These are phyloP conservation scores for Linnemannia hyalina DNA, from an alignment of 192 early-diverging fungal genomes.

Conservation along the genomic window DNA sequence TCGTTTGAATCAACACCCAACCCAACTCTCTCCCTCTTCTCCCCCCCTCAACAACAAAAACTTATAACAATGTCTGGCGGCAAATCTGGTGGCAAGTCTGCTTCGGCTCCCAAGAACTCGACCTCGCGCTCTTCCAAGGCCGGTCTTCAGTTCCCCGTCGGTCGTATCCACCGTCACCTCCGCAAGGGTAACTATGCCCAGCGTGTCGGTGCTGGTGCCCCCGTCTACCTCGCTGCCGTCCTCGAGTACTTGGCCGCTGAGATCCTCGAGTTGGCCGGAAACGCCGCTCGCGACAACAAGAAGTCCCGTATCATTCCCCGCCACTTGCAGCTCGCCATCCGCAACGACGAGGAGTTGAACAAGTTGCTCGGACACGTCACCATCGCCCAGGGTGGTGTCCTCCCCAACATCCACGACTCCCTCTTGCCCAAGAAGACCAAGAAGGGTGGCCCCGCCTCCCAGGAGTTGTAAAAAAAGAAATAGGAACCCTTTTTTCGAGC, in stretches of 20 bases:
- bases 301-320: slow-evolving; percentile 97
- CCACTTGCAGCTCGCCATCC: slow-evolving; percentile 94
- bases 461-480: slow-evolving; percentile 69
- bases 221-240: slow-evolving; percentile 96
- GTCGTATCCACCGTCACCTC: slow-evolving; percentile 96
- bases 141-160: slow-evolving; percentile 97
- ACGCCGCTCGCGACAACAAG: slow-evolving; percentile 95
- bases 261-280: slow-evolving; percentile 96
- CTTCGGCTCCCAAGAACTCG: slow-evolving; percentile 71
- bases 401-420: slow-evolving; percentile 91
- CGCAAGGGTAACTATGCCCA: slow-evolving; percentile 95
- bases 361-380: slow-evolving; percentile 80
- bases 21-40: slow-evolving; percentile 11
- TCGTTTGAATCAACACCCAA: slow-evolving; percentile 14
- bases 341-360: slow-evolving; percentile 89
- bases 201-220: slow-evolving; percentile 93
- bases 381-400: slow-evolving; percentile 94
- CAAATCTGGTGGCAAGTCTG: slow-evolving; percentile 82
- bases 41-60: slow-evolving; percentile 17
- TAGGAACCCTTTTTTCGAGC: not conserved
- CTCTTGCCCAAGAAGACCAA: slow-evolving; percentile 89
- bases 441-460: slow-evolving; percentile 72
- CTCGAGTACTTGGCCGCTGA: slow-evolving; percentile 97
- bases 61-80: slow-evolving; percentile 68
- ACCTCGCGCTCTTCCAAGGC: slow-evolving; percentile 85